These are phyloP conservation scores for Chalaropsis thielavioides DNA, from an alignment of 2,329 filamentous ascomycete species.

Conservation along the genomic window DNA sequence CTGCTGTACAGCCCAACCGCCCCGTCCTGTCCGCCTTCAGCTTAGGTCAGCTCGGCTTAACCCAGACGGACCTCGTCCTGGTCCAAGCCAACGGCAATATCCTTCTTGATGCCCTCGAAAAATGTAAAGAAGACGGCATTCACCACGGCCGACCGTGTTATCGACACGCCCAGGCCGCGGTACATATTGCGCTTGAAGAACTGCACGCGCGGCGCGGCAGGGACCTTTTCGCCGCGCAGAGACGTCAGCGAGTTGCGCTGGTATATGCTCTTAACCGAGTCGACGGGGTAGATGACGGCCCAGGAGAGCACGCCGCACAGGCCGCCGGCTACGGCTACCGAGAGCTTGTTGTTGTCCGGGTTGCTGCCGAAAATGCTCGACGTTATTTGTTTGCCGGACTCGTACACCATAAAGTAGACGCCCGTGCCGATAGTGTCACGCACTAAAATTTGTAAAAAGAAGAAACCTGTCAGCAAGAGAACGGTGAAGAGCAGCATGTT, in stretches of 20 bases:
- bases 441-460: conserved; percentile 33
- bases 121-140: conserved; percentile 85
- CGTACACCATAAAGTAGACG: conserved; percentile 82
- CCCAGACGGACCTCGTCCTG: conserved; percentile 22
- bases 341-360: conserved; percentile 43
- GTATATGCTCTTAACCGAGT: conserved; percentile 74
- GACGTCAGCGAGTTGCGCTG: conserved; percentile 66
- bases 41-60: background rate
- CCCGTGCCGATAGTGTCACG: conserved; percentile 70
- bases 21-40: background rate
- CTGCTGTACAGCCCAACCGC: background rate
- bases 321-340: conserved; percentile 64
- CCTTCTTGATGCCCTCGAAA: conserved; percentile 70
- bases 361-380: conserved; percentile 14
- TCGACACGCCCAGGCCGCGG: conserved; percentile 67
- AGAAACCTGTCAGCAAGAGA: background rate
- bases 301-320: conserved; percentile 73
- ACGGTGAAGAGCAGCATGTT: background rate
- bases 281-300: conserved; percentile 61
- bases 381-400: conserved; percentile 69
- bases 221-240: conserved; percentile 47
- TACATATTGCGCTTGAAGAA: conserved; percentile 71
- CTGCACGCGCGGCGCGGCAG: conserved; percentile 55
- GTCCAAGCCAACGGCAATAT: conserved; percentile 27
- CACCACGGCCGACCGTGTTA: conserved; percentile 66